phyloP scores from a whole-genome alignment of 1,139 yeast genomes.

The Magnusiomyces suaveolens region DNA sequence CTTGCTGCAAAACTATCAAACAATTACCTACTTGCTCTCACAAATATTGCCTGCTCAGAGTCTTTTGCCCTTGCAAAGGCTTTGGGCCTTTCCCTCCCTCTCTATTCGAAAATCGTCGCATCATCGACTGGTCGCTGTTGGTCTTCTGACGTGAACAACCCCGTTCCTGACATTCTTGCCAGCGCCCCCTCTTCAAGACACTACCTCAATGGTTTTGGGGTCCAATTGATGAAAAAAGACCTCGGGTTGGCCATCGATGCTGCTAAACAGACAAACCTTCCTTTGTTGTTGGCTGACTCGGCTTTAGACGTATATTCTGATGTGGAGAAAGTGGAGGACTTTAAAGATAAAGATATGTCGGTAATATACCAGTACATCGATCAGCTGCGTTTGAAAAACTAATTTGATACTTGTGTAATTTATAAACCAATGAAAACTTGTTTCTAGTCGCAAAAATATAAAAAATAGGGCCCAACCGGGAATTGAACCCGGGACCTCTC shows the following conservation, averaged over 20 bases:
- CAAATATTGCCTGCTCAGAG: constrained; percentile 52
- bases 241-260: constrained; percentile 46
- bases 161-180: constrained; percentile 46
- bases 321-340: constrained; percentile 21
- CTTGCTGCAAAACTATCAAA: constrained; percentile 52
- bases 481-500: constrained; percentile 1
- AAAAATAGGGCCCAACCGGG: neutral
- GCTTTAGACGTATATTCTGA: constrained; percentile 27
- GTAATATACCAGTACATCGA: constrained; percentile 28
- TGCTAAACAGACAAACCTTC: constrained; percentile 30
- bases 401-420: no score
- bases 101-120: constrained; percentile 45
- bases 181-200: constrained; percentile 40
- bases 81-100: constrained; percentile 42
- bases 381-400: no score
- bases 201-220: constrained; percentile 47
- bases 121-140: constrained; percentile 54
- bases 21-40: constrained; percentile 49
- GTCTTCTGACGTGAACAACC: constrained; percentile 54
- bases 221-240: constrained; percentile 48
- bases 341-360: constrained; percentile 29
- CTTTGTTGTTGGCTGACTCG: constrained; percentile 24
- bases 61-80: constrained; percentile 51
- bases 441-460: no score
- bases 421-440: no score